phyloP scores from a whole-genome alignment of 805 yeast species.

The Saccharomycopsis sp. region DNA sequence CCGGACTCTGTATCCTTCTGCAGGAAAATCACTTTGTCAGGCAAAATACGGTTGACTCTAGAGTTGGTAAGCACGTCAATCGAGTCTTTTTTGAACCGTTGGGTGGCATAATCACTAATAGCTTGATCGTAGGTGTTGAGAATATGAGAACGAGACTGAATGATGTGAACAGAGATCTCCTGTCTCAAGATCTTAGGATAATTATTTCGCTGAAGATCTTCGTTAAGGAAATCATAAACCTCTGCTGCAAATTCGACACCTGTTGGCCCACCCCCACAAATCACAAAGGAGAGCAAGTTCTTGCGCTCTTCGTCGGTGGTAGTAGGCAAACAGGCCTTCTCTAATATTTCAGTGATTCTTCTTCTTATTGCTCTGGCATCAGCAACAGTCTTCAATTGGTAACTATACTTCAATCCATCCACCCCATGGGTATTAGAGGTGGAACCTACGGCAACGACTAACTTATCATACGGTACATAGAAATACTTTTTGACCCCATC shows the following conservation, averaged over 20 bases:
- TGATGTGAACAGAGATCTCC: conserved; percentile 58
- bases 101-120: conserved; percentile 58
- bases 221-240: conserved; percentile 57
- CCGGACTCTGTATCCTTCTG: conserved; percentile 41
- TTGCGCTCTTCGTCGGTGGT: conserved; percentile 58
- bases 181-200: conserved; percentile 58
- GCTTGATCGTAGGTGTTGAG: conserved; percentile 63
- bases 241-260: conserved; percentile 74
- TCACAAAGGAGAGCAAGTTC: conserved; percentile 50
- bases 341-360: conserved; percentile 49
- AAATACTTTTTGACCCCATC: conserved; percentile 38
- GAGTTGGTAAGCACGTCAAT: conserved; percentile 60
- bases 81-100: conserved; percentile 53
- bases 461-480: conserved; percentile 66
- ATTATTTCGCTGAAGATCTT: conserved; percentile 44
- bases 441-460: conserved; percentile 65
- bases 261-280: conserved; percentile 74
- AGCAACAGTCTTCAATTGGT: conserved; percentile 57
- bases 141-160: conserved; percentile 62
- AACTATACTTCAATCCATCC: conserved; percentile 55
- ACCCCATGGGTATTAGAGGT: conserved; percentile 66
- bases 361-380: conserved; percentile 54
- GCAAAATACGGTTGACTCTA: conserved; percentile 51
- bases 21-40: conserved; percentile 51
- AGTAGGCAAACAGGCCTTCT: conserved; percentile 58